Evolutionary conservation across 2,329 filamentous ascomycete species (phyloP), one percentile per base, ranked within the genome.

Genomic region (Coniochaeta sp.): DNA sequence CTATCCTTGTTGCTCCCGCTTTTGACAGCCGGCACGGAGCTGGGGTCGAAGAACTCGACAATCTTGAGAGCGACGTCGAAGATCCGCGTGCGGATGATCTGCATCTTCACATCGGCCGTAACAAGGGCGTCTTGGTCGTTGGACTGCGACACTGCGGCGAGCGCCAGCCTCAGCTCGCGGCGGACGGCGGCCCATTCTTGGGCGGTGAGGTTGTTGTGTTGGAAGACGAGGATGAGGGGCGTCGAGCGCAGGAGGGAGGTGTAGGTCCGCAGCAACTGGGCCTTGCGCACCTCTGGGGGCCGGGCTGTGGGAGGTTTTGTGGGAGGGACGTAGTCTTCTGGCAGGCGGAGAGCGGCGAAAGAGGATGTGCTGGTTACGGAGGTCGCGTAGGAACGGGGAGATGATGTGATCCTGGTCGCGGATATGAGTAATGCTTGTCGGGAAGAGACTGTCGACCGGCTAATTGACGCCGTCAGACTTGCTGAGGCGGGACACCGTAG

Each of bases 261-360:
- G 71, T 96, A 96, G 61, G 87, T 83, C 53, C 91, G 84, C 53
- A 84, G 77, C 54, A 97, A 78, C 71, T 99, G 94, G 14, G 91
- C 86, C 73, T 97, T 96, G 67, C 92, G 87, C 63, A 86, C 86
- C 65, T 95, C 87, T 46, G 91, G 82, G 18, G 85, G 87, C 65
- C 92, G 89, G 66, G 95, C 87, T 51, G 89, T 95, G 4, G 89
- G 90, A 3, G 91, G 92, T 69, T 96, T 91, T 1, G 83, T 86
- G 0, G 83, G 81, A 72, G 79, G 85, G 2, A 75, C 67, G 56
- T 77, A 76, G 58, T 78, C 70, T 53, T 71, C 66, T 1, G 75
- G 75, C 24, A 75, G 61, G 30, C 59, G 65, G 18, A 73, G 58
- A 6, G 38, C 52, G 9, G 48, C 32, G 1, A 49, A 9, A 4